Conservation (phyloP, 2,329 filamentous ascomycete genomes). For the Pestalotiopsis fici region DNA sequence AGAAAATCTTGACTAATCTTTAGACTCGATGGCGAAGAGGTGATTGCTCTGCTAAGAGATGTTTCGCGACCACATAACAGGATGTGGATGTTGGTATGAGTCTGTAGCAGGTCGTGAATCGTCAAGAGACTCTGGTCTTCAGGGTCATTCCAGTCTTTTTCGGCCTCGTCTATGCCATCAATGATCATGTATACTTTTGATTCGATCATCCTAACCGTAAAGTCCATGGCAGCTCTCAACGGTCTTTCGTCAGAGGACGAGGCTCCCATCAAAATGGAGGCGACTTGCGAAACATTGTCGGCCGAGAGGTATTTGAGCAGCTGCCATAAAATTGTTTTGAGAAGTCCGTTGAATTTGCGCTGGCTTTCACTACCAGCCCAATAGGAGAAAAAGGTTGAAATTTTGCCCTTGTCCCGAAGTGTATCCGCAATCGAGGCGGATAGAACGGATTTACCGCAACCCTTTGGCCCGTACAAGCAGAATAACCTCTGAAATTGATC, state of each 20-base stretch:
- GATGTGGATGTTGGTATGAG: not conserved
- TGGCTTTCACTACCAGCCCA: not conserved
- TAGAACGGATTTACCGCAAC: not conserved
- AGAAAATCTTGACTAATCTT: not conserved
- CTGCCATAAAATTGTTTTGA: not conserved
- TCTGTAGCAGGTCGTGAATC: not conserved
- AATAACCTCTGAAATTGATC: not conserved
- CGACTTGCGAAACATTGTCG: not conserved
- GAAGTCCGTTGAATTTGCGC: not conserved
- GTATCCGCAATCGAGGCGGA: not conserved
- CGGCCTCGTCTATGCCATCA: not conserved
- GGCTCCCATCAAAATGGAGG: not conserved
- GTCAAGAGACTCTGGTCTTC: not conserved
- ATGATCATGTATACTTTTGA: not conserved
- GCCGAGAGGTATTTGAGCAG: not conserved
- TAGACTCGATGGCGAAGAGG: not conserved
- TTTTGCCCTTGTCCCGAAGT: not conserved
- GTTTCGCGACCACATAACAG: not conserved
- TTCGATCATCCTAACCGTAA: not conserved
- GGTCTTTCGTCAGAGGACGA: not conserved
- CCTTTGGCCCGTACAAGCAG: not conserved
- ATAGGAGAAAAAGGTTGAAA: not conserved
- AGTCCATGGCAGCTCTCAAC: not conserved
- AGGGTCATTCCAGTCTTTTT: not conserved
- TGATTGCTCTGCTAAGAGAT: not conserved